Percentiles rank a stretch among this genome's conserved stretches.
phyloP scores from a whole-genome alignment of 768 basidiomycete species.

The Mycena leptocephala region DNA sequence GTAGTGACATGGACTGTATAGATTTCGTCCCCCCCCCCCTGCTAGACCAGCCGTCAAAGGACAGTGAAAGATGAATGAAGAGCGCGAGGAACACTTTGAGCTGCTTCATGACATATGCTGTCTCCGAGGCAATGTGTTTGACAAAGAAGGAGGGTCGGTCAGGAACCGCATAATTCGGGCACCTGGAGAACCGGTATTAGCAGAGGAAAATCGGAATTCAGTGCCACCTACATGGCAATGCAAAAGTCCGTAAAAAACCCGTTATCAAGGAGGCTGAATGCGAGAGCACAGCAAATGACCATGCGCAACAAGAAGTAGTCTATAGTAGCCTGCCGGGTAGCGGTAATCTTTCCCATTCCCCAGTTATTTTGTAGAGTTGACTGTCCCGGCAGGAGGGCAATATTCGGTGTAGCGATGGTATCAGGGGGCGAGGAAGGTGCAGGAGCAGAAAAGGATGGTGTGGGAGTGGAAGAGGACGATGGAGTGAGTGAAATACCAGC shows the following conservation, averaged over 20 bases:
- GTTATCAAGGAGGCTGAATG: constrained; percentile 20
- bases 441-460: background rate
- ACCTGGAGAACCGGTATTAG: background rate
- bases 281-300: constrained; percentile 30
- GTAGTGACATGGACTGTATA: constrained; percentile 27
- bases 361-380: background rate
- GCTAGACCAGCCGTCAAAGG: constrained; percentile 23
- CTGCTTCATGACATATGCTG: background rate
- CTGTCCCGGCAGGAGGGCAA: background rate
- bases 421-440: background rate
- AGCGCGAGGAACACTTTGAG: background rate
- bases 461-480: background rate
- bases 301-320: constrained; percentile 12
- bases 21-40: constrained; percentile 9
- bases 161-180: constrained; percentile 11
- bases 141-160: constrained; percentile 19
- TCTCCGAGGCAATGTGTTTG: constrained; percentile 16
- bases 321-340: constrained; percentile 11
- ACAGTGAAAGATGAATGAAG: constrained; percentile 11
- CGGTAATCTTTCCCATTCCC: background rate
- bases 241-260: constrained; percentile 31
- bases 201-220: background rate
- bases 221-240: background rate
- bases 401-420: background rate
- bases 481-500: background rate